Conservation (phyloP, 768 basidiomycete genomes). For the Neoboletus magnificus region DNA sequence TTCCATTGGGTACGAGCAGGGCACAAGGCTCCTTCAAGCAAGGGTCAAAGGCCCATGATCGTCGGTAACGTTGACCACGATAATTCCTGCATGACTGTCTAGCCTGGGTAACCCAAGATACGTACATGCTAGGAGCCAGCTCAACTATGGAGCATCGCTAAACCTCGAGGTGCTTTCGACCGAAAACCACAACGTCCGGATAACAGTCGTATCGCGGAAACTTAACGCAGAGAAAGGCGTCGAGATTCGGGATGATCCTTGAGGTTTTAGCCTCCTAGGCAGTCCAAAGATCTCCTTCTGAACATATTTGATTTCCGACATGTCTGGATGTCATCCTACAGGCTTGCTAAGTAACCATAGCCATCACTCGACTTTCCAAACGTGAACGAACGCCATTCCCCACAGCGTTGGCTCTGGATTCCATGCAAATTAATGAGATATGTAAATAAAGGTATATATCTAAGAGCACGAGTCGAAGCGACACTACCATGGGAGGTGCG, state of each 20-base stretch:
- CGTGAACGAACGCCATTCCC: background rate
- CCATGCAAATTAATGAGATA: constrained; percentile 15
- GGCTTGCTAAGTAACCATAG: background rate
- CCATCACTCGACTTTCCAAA: too few species aligned
- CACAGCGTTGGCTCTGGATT: background rate
- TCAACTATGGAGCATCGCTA: background rate
- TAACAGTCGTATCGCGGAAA: background rate
- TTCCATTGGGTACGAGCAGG: background rate
- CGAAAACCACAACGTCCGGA: background rate
- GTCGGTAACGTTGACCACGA: too few species aligned
- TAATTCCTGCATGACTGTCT: background rate
- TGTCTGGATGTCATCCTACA: background rate
- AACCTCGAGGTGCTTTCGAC: background rate
- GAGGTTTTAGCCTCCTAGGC: background rate
- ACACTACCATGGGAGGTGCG: background rate
- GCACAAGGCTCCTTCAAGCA: too few species aligned
- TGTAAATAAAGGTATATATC: constrained; percentile 14
- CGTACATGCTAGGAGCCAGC: background rate
- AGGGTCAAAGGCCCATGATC: too few species aligned
- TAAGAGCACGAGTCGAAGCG: background rate
- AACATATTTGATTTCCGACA: background rate
- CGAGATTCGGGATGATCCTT: background rate
- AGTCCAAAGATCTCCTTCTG: background rate
- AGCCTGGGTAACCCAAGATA: background rate
- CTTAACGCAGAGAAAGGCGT: background rate